Percentiles rank a stretch among this genome's conserved stretches.
Conservation (phyloP, 345 rosid genomes). For the Linum lewisii region DNA sequence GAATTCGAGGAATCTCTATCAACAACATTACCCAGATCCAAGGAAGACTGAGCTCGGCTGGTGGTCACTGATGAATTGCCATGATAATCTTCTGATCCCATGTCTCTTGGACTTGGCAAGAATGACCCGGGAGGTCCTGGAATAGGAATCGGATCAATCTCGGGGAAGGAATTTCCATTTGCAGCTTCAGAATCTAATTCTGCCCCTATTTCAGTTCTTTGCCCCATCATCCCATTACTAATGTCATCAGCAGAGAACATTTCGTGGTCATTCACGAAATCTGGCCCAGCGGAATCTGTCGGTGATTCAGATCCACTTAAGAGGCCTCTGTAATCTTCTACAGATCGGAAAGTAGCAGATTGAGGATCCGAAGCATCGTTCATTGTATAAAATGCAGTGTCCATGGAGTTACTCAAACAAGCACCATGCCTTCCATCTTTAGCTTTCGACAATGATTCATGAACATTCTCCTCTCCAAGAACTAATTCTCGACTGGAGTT, state of each 20-base stretch:
- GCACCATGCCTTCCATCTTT: conserved; percentile 18
- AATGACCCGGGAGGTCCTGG: conserved; percentile 98
- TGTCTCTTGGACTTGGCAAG: conserved; percentile 88
- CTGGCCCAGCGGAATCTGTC: conserved; percentile 17
- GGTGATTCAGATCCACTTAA: conserved; percentile 29
- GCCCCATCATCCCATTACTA: conserved; percentile 27
- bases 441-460: conserved; percentile 11
- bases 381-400: conserved; percentile 21
- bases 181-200: conserved; percentile 38
- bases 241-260: conserved; percentile 47
- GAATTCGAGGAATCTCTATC: conserved; percentile 81
- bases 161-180: conserved; percentile 47
- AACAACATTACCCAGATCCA: conserved; percentile 51
- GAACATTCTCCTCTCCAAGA: conserved; percentile 10
- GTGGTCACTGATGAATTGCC: conserved; percentile 86
- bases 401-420: conserved; percentile 22
- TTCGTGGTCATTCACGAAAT: conserved; percentile 32
- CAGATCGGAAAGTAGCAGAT: conserved; percentile 32
- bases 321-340: conserved; percentile 29
- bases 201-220: conserved; percentile 23
- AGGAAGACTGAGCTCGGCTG: conserved; percentile 70
- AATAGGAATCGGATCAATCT: conserved; percentile 87
- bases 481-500: conserved; percentile 15
- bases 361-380: conserved; percentile 21
- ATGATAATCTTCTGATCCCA: conserved; percentile 80